A percentile compares a stretch with the other conserved stretches of the same genome.
phyloP scores from a whole-genome alignment of 1,284 basidiomycete genomes.

The Irpex sp. region DNA sequence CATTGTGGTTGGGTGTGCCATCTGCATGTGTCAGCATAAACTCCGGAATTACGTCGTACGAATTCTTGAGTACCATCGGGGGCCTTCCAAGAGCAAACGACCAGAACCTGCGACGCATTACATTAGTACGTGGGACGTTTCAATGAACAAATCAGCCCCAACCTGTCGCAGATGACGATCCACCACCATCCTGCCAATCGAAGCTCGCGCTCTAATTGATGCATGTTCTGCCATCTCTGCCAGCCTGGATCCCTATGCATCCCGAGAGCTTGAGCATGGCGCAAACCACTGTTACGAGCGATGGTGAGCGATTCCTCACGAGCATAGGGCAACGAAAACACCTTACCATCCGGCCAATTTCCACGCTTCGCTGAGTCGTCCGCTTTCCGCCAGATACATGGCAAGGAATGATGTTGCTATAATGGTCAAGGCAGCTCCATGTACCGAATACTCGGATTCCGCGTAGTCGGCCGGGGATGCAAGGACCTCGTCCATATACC shows the following conservation, averaged over 20 bases:
- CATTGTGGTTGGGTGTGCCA: slow-evolving; percentile 31
- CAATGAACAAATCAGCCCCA: slow-evolving; percentile 11
- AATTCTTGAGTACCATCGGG: slow-evolving; percentile 33
- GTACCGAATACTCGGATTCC: slow-evolving; percentile 33
- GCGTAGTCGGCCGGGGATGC: slow-evolving; percentile 33
- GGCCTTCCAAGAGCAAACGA: slow-evolving; percentile 42
- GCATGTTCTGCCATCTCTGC: slow-evolving; percentile 43
- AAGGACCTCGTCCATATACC: slow-evolving; percentile 41
- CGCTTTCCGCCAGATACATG: slow-evolving; percentile 41
- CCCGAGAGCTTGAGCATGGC: slow-evolving; percentile 43
- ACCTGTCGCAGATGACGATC: slow-evolving; percentile 43
- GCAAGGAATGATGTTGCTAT: slow-evolving; percentile 41
- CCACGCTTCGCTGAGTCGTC: slow-evolving; percentile 48
- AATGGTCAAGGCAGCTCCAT: slow-evolving; percentile 42
- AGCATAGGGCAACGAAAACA: not conserved
- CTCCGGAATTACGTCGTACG: slow-evolving; percentile 31
- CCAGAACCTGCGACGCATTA: slow-evolving; percentile 29
- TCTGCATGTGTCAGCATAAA: slow-evolving; percentile 30
- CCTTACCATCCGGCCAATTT: slow-evolving; percentile 36
- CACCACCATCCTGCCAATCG: slow-evolving; percentile 45
- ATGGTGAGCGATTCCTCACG: not conserved
- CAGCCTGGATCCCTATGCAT: slow-evolving; percentile 47
- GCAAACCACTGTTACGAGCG: slow-evolving; percentile 23
- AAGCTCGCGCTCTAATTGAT: slow-evolving; percentile 38
- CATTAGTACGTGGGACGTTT: not conserved